phyloP scores from a whole-genome alignment of 106 monocot genomes.

The Triglochin maritima region DNA sequence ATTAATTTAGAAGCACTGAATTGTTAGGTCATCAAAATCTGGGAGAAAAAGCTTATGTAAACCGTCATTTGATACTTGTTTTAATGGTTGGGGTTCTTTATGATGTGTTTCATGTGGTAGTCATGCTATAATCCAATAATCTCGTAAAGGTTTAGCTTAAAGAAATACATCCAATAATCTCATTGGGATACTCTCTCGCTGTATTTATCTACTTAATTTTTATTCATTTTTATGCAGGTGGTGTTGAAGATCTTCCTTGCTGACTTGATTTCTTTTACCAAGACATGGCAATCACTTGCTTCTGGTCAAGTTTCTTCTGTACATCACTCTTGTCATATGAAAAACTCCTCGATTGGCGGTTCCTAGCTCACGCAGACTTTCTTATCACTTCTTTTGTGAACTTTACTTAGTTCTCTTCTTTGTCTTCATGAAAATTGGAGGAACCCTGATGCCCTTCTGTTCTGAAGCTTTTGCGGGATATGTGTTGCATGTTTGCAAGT shows the following conservation, averaged over 20 bases:
- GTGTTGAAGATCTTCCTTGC: slow-evolving; percentile 5
- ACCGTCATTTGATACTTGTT: too few relatives aligned
- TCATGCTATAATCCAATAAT: too few relatives aligned
- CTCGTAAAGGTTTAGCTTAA: not conserved
- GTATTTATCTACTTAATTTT: not conserved
- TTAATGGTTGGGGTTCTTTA: too few relatives aligned
- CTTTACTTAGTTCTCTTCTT: slow-evolving; percentile 40
- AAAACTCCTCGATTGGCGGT: slow-evolving; percentile 68
- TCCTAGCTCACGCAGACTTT: slow-evolving; percentile 45
- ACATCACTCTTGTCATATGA: slow-evolving; percentile 30
- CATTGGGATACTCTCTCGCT: not conserved
- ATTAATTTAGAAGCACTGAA: too few relatives aligned
- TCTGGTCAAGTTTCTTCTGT: slow-evolving; percentile 45
- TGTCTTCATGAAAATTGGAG: slow-evolving; percentile 37
- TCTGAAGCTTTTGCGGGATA: slow-evolving; percentile 30
- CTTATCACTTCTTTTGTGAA: slow-evolving; percentile 75
- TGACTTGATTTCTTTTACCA: slow-evolving; percentile 20
- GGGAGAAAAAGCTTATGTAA: too few relatives aligned
- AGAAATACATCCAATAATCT: too few relatives aligned
- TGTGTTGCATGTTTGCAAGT: slow-evolving; percentile 17
- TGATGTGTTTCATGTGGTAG: not conserved
- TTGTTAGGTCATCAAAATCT: too few relatives aligned
- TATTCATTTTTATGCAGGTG: slow-evolving; percentile 21
- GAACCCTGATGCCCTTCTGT: slow-evolving; percentile 32
- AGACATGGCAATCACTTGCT: slow-evolving; percentile 67